These are phyloP conservation scores for Aechmea fasciata DNA, from an alignment of 176 grass and related monocot genomes.

Conservation along the genomic window DNA sequence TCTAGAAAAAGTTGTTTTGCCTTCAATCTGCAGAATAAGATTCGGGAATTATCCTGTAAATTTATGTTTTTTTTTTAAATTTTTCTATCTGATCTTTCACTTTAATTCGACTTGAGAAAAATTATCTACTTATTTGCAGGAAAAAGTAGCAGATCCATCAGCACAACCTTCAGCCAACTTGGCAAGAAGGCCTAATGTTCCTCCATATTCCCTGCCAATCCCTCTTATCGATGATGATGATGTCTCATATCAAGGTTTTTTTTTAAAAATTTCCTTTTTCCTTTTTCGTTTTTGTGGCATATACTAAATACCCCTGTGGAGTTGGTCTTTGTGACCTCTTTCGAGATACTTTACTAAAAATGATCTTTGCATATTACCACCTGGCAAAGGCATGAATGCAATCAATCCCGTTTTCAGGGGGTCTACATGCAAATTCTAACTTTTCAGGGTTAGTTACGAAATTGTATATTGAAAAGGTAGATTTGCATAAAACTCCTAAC, in stretches of 20 bases:
- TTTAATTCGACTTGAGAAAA: background rate
- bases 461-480: background rate
- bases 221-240: conserved; percentile 52
- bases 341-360: background rate
- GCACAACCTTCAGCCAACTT: conserved; percentile 33
- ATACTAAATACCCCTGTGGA: background rate
- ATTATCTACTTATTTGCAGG: conserved; percentile 26
- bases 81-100: background rate
- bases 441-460: background rate
- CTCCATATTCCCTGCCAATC: conserved; percentile 33
- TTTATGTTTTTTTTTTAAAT: too few relatives aligned
- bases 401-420: background rate
- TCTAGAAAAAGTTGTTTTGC: too few relatives aligned
- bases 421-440: background rate
- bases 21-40: too few relatives aligned
- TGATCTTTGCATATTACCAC: background rate
- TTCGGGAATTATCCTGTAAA: too few relatives aligned
- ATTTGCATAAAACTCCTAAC: too few relatives aligned
- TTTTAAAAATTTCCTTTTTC: conserved; percentile 9
- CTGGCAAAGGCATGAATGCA: background rate
- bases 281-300: background rate
- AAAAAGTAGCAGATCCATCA: conserved; percentile 40
- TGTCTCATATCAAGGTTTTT: conserved; percentile 42
- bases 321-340: background rate
- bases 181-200: conserved; percentile 23